These are phyloP conservation scores for Aphanomyces euteiches DNA, from an alignment of 352 stramenopile species.

Conservation along the genomic window DNA sequence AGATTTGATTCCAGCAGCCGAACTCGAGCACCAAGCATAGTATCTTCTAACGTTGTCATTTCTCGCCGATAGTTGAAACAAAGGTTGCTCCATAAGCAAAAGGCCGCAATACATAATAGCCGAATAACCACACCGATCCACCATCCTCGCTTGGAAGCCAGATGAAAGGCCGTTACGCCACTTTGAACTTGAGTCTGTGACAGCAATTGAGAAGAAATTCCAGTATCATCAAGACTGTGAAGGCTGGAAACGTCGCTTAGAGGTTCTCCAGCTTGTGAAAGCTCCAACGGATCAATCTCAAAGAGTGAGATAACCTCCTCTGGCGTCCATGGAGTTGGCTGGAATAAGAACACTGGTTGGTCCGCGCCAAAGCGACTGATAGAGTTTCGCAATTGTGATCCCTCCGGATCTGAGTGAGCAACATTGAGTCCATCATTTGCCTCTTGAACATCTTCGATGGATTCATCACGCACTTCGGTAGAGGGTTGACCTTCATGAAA, in stretches of 20 bases:
- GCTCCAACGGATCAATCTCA: too few species aligned
- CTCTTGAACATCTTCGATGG: background rate
- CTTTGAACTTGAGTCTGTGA: too few species aligned
- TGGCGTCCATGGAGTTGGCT: background rate
- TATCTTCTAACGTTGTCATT: too few species aligned
- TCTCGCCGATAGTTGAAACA: background rate
- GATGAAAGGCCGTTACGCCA: too few species aligned
- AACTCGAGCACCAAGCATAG: background rate
- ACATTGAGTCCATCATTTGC: background rate
- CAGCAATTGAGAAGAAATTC: too few species aligned
- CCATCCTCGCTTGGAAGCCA: too few species aligned
- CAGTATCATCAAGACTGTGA: too few species aligned
- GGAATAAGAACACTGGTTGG: slow-evolving; percentile 9
- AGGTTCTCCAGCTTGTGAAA: too few species aligned
- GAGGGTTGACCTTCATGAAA: background rate
- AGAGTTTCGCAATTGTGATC: background rate
- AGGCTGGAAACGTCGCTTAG: too few species aligned
- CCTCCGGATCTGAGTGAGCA: too few species aligned
- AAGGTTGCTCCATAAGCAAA: background rate
- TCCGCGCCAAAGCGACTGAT: background rate
- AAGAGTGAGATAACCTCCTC: background rate
- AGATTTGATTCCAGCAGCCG: background rate
- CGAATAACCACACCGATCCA: too few species aligned
- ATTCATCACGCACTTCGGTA: background rate
- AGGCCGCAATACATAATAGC: background rate